Conservation (phyloP, 208 protist genomes). For the Leishmania arabica region DNA sequence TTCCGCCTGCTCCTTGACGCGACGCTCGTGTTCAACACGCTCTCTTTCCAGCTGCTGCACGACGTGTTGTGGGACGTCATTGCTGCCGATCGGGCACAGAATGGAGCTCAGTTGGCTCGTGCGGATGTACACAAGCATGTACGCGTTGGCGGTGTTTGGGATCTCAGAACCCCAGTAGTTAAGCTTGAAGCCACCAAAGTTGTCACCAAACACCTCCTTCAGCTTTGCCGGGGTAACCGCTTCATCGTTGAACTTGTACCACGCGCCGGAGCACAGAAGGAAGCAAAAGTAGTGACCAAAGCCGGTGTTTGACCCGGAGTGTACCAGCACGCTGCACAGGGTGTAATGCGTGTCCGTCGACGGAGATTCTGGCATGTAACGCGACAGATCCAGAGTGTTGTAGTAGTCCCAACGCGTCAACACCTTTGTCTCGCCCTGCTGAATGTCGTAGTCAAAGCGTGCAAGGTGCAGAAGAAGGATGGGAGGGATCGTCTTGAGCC, state of each 20-base stretch:
- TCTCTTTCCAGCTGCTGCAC: conserved; percentile 64
- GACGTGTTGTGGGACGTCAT: conserved; percentile 80
- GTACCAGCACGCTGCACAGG: conserved; percentile 88
- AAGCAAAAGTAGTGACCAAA: conserved; percentile 93
- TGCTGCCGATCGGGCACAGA: conserved; percentile 52
- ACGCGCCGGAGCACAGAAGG: conserved; percentile 60
- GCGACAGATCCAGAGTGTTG: conserved; percentile 77
- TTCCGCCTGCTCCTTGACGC: conserved; percentile 62
- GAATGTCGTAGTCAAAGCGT: conserved; percentile 91
- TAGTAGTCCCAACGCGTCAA: conserved; percentile 88
- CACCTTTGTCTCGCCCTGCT: conserved; percentile 87
- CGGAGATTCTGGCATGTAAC: conserved; percentile 77
- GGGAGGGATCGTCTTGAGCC: conserved; percentile 78
- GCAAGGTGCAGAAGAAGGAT: conserved; percentile 91
- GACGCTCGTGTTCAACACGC: conserved; percentile 51
- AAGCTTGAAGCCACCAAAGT: conserved; percentile 81
- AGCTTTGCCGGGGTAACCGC: conserved; percentile 75
- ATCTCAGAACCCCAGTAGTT: conserved; percentile 91
- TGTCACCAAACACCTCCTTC: conserved; percentile 85
- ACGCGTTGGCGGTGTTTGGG: conserved; percentile 81
- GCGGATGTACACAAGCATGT: conserved; percentile 92
- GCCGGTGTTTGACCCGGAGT: conserved; percentile 85
- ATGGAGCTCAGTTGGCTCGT: conserved; percentile 66
- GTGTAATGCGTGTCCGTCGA: conserved; percentile 78
- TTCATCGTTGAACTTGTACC: conserved; percentile 94